Evolutionary conservation across 306 rosid genomes (phyloP), one percentile per base, ranked within the genome.

Genomic region (apple (Malus domestica)): DNA sequence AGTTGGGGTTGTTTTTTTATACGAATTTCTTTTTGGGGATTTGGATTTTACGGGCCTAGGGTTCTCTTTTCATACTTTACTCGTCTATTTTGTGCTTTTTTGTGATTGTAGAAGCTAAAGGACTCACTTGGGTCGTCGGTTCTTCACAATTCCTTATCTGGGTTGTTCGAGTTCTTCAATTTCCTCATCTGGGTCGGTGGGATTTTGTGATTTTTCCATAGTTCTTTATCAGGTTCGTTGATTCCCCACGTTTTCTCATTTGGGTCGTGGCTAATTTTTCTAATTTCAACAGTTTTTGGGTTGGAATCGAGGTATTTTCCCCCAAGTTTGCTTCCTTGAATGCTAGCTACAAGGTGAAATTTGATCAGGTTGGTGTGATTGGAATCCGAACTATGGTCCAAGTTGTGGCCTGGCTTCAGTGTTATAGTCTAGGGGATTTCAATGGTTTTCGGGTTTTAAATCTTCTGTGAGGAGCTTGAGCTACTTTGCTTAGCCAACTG

Each of bases 1-100:
- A 74, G 66, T n/a, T 46, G 45, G 69, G 55, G 55, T 10, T 42
- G 45, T 78, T 64, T 77, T 74, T 70, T 75, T 42, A 69, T 44
- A 55, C 70, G 69, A 67, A 60, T 71, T 76, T 63, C 64, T 76
- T 67, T 71, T 74, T 72, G 52, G 78, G 77, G 81, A 70, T 82
- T 76, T 78, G 81, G 75, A 78, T 80, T 80, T 81, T 82, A 67
- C 74, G 81, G 72, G 70, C 78, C 87, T 88, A 88, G 89, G 91
- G 91, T 83, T 85, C 78, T 61, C 86, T 83, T 69, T 87, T 70
- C 63, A 54, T 70, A 71, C 88, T 85, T 49, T 76, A 72, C 81
- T 82, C 70, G 67, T 76, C 75, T 44, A 5, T 64, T 51, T 58
- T 19, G 70, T 71, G 70, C 78, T 64, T 76, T 80, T 70, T 76